Evolutionary conservation across 2,329 filamentous ascomycete species (phyloP), one percentile per base, ranked within the genome.

Genomic region (Exserohilum turcica): DNA sequence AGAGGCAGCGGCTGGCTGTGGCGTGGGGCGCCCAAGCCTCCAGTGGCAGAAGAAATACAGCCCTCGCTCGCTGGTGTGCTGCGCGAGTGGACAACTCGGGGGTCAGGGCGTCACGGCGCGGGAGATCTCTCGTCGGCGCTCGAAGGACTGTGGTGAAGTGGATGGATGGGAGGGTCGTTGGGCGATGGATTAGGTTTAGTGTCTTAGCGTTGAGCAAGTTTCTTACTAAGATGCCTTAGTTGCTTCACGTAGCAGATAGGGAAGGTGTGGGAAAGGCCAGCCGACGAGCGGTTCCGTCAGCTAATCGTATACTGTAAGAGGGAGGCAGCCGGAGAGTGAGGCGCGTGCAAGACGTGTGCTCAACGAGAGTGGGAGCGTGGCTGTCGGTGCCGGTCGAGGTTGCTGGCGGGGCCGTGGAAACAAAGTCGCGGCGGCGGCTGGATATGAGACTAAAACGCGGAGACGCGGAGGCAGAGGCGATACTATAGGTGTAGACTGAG

Each of bases 121-220:
- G 58, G 58, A 52, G 44, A 48, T 60, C 54, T 59, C 54, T 64
- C 50, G 58, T 56, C 49, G 56, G 56, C 49, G 50, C 50, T 51
- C 43, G 44, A 43, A 42, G 46, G 52, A 50, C 47, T 58, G 58
- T 61, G 40, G 58, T 60, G 58, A 54, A 59, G 49, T 58, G 59
- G 48, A 56, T 56, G 60, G 50, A 37, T 54, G 54, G 53, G 56
- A 59, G 43, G 46, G 52, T 53, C 48, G 54, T 48, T 31, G 46
- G 57, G 48, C 47, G 43, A 50, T 57, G 54, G 52, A 65, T 58
- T 47, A 29, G 54, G 56, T 43, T 59, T 57, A 57, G 57, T 53
- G 58, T 31, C 42, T 52, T 58, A 57, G 57, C 52, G 49, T 54
- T 63, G 60, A 61, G 60, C 60, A 61, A 61, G 60, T 63, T 63